Percentiles rank a stretch among this genome's conserved stretches.
These are phyloP conservation scores for Vitis rupestris DNA, from an alignment of 164 flowering plant species.

Conservation along the genomic window DNA sequence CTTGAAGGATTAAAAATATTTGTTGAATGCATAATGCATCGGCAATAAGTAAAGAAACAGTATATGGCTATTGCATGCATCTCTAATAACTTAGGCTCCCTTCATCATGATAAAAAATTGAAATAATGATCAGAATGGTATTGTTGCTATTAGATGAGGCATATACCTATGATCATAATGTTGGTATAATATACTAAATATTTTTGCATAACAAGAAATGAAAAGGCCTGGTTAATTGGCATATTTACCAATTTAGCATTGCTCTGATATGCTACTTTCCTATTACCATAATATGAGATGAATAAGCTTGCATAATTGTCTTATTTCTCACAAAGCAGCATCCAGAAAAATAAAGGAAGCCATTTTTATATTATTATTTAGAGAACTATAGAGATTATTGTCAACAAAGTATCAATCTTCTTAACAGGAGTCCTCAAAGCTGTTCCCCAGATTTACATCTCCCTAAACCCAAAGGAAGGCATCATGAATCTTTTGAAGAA, in stretches of 20 bases:
- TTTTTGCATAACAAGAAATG: neutral
- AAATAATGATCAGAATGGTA: neutral
- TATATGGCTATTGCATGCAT: neutral
- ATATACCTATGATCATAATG: neutral
- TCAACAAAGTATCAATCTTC: conserved; percentile 1
- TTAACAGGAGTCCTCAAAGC: neutral
- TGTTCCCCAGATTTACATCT: neutral
- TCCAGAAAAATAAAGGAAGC: neutral
- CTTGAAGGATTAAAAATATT: neutral
- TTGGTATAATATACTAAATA: neutral
- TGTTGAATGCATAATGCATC: neutral
- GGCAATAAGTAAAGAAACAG: neutral
- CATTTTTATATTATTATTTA: neutral
- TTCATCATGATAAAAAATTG: neutral
- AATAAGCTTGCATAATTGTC: too few species aligned
- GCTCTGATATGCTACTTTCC: too few species aligned
- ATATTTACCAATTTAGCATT: neutral
- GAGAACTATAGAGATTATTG: neutral
- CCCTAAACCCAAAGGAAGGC: neutral
- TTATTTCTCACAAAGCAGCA: too few species aligned
- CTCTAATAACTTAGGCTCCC: neutral
- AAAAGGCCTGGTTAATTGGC: neutral
- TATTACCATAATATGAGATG: too few species aligned
- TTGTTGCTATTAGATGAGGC: neutral
- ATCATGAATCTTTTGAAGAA: neutral